These are phyloP conservation scores for Aureobasidium sp. DNA, from an alignment of 2,329 filamentous ascomycete species.

Conservation along the genomic window DNA sequence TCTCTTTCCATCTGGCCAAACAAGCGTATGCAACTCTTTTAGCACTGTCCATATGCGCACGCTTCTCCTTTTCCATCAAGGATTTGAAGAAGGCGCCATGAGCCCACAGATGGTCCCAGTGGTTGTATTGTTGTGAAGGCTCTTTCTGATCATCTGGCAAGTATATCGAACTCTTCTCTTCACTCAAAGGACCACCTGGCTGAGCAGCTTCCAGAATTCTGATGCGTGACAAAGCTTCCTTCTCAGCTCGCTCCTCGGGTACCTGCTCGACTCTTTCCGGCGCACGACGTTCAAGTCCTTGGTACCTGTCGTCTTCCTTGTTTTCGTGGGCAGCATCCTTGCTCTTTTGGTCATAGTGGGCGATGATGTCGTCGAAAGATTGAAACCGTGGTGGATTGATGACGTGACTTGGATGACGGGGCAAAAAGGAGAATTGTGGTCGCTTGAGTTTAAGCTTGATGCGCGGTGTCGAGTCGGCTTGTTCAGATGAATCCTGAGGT, in stretches of 20 bases:
- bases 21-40: constrained; percentile 75
- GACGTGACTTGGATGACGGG: constrained; percentile 28
- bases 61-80: constrained; percentile 71
- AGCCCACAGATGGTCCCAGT: constrained; percentile 74
- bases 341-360: constrained; percentile 28
- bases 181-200: constrained; percentile 67
- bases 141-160: constrained; percentile 62
- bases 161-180: constrained; percentile 63
- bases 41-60: constrained; percentile 66
- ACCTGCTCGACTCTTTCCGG: constrained; percentile 49
- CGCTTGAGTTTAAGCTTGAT: constrained; percentile 12
- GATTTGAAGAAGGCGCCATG: constrained; percentile 75
- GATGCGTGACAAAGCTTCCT: constrained; percentile 63
- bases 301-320: constrained; percentile 14
- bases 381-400: constrained; percentile 23
- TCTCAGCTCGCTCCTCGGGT: constrained; percentile 36
- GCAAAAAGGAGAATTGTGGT: constrained; percentile 14
- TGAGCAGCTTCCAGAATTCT: constrained; percentile 66
- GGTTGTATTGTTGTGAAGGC: constrained; percentile 73
- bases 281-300: constrained; percentile 36
- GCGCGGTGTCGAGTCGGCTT: background rate
- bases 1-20: constrained; percentile 64
- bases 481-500: background rate
- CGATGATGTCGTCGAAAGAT: constrained; percentile 28
- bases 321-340: constrained; percentile 41